phyloP scores from a whole-genome alignment of 2,329 filamentous ascomycete genomes.

The Immersiporthe knoxdaviesiana region DNA sequence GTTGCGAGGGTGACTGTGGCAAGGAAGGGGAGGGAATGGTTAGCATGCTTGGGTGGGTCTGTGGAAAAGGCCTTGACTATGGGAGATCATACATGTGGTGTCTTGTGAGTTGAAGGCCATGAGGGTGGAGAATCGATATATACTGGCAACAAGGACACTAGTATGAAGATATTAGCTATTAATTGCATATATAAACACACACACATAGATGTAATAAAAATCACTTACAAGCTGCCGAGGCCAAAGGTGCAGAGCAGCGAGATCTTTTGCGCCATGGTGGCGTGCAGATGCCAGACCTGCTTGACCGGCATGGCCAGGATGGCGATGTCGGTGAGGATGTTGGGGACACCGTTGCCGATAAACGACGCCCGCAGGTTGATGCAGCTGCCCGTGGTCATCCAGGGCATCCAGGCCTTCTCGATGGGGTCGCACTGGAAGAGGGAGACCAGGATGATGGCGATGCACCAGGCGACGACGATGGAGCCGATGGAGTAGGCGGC shows the following conservation, averaged over 20 bases:
- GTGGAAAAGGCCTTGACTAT: too few relatives aligned
- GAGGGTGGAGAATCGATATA: slow-evolving; percentile 37
- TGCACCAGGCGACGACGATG: slow-evolving; percentile 32
- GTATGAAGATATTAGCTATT: background rate
- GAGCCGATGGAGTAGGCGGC: slow-evolving; percentile 28
- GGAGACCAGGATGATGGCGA: slow-evolving; percentile 32
- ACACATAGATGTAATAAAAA: too few relatives aligned
- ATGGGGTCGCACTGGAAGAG: slow-evolving; percentile 47
- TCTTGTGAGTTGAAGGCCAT: slow-evolving; percentile 37
- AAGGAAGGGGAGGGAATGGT: slow-evolving; percentile 5
- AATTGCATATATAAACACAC: too few relatives aligned
- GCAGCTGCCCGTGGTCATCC: slow-evolving; percentile 40
- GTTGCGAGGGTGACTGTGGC: slow-evolving; percentile 36
- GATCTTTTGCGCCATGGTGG: slow-evolving; percentile 21
- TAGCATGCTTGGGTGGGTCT: background rate
- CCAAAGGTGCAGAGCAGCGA: slow-evolving; percentile 24
- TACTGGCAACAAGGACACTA: slow-evolving; percentile 37
- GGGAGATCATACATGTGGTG: slow-evolving; percentile 30
- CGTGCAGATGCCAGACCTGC: slow-evolving; percentile 31
- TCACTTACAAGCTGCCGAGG: slow-evolving; percentile 41
- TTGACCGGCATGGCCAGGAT: slow-evolving; percentile 37
- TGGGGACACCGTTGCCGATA: slow-evolving; percentile 49
- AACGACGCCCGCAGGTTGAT: slow-evolving; percentile 45
- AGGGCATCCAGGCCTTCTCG: slow-evolving; percentile 40
- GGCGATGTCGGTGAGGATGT: slow-evolving; percentile 44